These are phyloP conservation scores for Telfairia occidentalis DNA, from an alignment of 331 rosid species.

Conservation along the genomic window DNA sequence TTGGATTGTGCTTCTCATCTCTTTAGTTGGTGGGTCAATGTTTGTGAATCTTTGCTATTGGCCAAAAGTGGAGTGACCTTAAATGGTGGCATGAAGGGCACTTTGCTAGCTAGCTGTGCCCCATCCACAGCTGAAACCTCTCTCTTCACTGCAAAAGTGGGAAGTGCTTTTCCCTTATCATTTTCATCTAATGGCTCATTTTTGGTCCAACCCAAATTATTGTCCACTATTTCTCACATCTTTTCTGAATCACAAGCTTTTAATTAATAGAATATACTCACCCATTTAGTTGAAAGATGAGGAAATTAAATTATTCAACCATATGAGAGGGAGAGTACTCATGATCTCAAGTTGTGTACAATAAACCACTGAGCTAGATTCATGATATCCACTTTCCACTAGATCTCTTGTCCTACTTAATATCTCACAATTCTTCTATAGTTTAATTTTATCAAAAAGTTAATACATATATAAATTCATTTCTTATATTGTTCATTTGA, in stretches of 20 bases:
- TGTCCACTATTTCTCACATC: not conserved
- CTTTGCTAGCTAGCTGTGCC: no score
- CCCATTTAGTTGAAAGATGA: not conserved
- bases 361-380: not conserved
- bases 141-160: not conserved
- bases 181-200: not conserved
- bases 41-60: not conserved
- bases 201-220: not conserved
- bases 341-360: not conserved
- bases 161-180: not conserved
- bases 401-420: not conserved
- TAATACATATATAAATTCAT: not conserved
- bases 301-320: not conserved
- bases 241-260: not conserved
- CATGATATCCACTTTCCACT: not conserved
- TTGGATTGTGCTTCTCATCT: not conserved
- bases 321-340: not conserved
- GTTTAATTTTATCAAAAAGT: not conserved
- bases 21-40: not conserved
- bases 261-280: not conserved
- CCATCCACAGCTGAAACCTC: not conserved
- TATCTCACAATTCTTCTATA: no score
- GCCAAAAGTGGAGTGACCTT: not conserved
- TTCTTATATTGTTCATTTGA: no score
- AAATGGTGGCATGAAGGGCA: not conserved